Evolutionary conservation across 805 yeast genomes (phyloP).

Genomic region (Tanozyma kutaoensis): DNA sequence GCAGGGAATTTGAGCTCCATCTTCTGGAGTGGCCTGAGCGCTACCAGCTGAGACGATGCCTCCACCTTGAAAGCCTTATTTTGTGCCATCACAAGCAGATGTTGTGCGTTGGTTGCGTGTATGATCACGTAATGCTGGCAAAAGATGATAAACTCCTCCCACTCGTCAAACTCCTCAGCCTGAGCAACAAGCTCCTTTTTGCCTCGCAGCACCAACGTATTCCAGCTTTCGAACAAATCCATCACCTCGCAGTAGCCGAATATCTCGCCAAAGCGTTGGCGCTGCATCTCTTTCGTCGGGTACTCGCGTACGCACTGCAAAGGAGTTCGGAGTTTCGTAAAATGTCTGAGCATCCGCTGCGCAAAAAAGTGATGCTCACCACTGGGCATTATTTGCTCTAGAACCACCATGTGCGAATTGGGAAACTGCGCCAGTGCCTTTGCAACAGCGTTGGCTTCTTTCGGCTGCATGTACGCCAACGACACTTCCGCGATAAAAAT

Average conservation of each 20-base stretch:
- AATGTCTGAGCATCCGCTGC: slow-evolving; percentile 62
- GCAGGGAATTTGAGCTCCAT: slow-evolving; percentile 31
- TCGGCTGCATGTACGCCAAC: slow-evolving; percentile 63
- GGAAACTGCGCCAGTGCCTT: slow-evolving; percentile 29
- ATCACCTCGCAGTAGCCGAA: slow-evolving; percentile 35
- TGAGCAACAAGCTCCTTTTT: slow-evolving; percentile 26
- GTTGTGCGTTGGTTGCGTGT: slow-evolving; percentile 39
- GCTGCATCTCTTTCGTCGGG: slow-evolving; percentile 37
- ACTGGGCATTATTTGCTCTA: slow-evolving; percentile 63
- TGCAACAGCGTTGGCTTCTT: slow-evolving; percentile 51
- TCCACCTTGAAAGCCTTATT: not conserved
- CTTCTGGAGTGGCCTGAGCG: not conserved
- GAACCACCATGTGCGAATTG: slow-evolving; percentile 44
- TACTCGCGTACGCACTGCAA: slow-evolving; percentile 50
- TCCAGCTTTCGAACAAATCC: slow-evolving; percentile 52
- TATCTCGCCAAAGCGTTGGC: slow-evolving; percentile 34
- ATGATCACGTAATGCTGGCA: slow-evolving; percentile 63
- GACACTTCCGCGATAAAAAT: slow-evolving; percentile 77
- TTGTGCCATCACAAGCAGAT: not conserved
- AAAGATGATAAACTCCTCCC: slow-evolving; percentile 68
- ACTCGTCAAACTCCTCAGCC: slow-evolving; percentile 68
- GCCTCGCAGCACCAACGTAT: slow-evolving; percentile 19
- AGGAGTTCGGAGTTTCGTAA: slow-evolving; percentile 52
- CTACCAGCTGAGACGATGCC: too few species aligned
- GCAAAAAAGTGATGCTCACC: slow-evolving; percentile 57